Percentiles rank a stretch among this genome's conserved stretches.
Conservation (phyloP, 2,329 filamentous ascomycete species). For the Fusarium multiceps region DNA sequence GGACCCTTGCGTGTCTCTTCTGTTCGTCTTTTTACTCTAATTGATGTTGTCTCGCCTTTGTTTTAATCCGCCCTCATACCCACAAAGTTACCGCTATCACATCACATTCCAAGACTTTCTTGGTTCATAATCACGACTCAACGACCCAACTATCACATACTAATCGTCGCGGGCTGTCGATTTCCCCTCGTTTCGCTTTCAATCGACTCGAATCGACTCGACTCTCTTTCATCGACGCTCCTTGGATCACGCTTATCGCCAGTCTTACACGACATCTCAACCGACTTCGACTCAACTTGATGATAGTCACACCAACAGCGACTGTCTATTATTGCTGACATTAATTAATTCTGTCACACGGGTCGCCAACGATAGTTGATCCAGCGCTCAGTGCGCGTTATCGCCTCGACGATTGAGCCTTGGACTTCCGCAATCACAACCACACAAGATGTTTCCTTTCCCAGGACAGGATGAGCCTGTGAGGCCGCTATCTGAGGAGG, state of each 20-base stretch:
- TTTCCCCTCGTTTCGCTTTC: slow-evolving; percentile 38
- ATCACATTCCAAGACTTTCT: slow-evolving; percentile 18
- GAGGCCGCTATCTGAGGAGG: slow-evolving; percentile 53
- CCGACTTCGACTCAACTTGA: slow-evolving; percentile 12
- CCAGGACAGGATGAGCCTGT: slow-evolving; percentile 51
- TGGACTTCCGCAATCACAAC: slow-evolving; percentile 18
- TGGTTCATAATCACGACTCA: slow-evolving; percentile 35
- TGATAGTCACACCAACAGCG: slow-evolving; percentile 29
- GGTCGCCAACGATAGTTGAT: slow-evolving; percentile 18
- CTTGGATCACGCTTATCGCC: slow-evolving; percentile 25
- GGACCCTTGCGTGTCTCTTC: slow-evolving; percentile 26
- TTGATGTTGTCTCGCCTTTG: slow-evolving; percentile 32
- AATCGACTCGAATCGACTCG: slow-evolving; percentile 22
- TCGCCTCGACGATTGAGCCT: slow-evolving; percentile 31
- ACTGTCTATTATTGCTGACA: slow-evolving; percentile 29
- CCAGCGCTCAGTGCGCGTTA: slow-evolving; percentile 44
- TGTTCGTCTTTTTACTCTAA: slow-evolving; percentile 29
- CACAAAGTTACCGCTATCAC: slow-evolving; percentile 15
- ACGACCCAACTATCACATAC: slow-evolving; percentile 23
- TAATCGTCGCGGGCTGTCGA: slow-evolving; percentile 47
- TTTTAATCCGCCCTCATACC: slow-evolving; percentile 31
- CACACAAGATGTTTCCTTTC: slow-evolving; percentile 51
- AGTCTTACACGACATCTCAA: slow-evolving; percentile 12
- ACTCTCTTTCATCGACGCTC: slow-evolving; percentile 26
- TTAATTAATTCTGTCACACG: slow-evolving; percentile 1